Evolutionary conservation across 140 eudicot species (phyloP).

Genomic region (Senecio squalidus): DNA sequence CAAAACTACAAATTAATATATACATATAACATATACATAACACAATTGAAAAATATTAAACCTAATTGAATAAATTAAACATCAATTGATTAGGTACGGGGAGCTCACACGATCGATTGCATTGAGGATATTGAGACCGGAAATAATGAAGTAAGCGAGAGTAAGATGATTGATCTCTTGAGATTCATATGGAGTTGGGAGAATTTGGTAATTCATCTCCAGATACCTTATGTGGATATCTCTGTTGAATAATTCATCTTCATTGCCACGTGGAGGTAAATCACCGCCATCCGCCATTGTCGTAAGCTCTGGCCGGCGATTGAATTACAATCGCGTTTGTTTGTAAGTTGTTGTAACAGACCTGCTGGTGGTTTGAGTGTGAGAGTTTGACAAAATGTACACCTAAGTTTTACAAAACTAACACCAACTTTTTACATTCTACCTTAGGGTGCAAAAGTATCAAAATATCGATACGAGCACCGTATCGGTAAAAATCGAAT

Average conservation of each 20-base stretch:
- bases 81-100: neutral
- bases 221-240: slow-evolving; percentile 59
- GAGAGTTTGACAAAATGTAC: no score
- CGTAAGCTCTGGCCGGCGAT: no score
- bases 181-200: slow-evolving; percentile 58
- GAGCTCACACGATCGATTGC: slow-evolving; percentile 59
- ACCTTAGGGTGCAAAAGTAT: no score
- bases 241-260: slow-evolving; percentile 39
- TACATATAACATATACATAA: neutral
- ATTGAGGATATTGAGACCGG: slow-evolving; percentile 68
- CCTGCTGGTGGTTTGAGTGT: no score
- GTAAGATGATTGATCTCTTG: slow-evolving; percentile 96
- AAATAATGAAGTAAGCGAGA: slow-evolving; percentile 79
- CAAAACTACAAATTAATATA: neutral
- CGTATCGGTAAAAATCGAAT: no score
- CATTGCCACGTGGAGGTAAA: neutral
- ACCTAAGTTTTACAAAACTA: no score
- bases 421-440: no score
- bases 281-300: slow-evolving; percentile 42
- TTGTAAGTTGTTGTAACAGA: no score
- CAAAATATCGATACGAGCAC: no score
- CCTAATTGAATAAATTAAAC: neutral
- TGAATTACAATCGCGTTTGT: no score
- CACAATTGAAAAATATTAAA: neutral
- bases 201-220: slow-evolving; percentile 64